Percentiles rank a stretch among this genome's conserved stretches.
These are phyloP conservation scores for Pyrenochaeta sp. DNA, from an alignment of 2,329 filamentous ascomycete species.

Conservation along the genomic window DNA sequence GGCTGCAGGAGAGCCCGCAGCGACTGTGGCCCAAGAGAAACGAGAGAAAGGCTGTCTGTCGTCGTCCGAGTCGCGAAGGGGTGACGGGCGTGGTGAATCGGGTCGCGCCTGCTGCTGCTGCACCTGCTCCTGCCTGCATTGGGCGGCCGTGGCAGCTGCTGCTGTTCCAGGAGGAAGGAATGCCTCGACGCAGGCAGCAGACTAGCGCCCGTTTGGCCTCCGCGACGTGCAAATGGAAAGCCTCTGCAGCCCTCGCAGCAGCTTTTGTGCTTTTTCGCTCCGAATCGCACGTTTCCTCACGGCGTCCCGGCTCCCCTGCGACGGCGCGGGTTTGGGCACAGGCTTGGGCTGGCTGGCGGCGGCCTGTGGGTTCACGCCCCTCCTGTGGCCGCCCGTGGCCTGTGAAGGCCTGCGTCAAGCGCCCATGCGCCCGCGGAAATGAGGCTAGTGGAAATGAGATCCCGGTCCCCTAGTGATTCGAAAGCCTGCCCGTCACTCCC, in stretches of 20 bases:
- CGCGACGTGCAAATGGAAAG: no score
- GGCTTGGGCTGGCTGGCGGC: no score
- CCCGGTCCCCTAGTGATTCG: conserved; percentile 27
- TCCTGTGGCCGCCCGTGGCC: conserved; percentile 7
- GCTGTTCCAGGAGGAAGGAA: conserved; percentile 10
- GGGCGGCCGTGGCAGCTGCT: no score
- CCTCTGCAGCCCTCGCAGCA: no score
- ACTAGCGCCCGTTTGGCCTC: conserved; percentile 17
- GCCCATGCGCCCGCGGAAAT: conserved; percentile 35
- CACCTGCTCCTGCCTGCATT: no score
- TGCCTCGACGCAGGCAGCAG: conserved; percentile 9
- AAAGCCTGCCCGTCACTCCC: conserved; percentile 24
- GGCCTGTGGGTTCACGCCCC: no score
- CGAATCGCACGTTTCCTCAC: conserved; percentile 5
- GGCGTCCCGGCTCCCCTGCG: conserved; percentile 18
- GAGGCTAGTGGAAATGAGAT: conserved; percentile 29
- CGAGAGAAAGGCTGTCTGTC: conserved; percentile 6
- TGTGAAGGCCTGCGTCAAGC: conserved; percentile 18
- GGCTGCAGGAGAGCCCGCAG: conserved; percentile 14
- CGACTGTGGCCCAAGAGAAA: conserved; percentile 14
- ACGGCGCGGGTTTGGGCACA: conserved; percentile 24
- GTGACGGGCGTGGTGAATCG: conserved; percentile 8
- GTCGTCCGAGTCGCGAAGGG: conserved; percentile 12
- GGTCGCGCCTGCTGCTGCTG: conserved; percentile 6
- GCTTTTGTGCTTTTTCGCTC: no score